Conservation (phyloP, 352 stramenopile species). For the Phytopythium kandeliae region DNA sequence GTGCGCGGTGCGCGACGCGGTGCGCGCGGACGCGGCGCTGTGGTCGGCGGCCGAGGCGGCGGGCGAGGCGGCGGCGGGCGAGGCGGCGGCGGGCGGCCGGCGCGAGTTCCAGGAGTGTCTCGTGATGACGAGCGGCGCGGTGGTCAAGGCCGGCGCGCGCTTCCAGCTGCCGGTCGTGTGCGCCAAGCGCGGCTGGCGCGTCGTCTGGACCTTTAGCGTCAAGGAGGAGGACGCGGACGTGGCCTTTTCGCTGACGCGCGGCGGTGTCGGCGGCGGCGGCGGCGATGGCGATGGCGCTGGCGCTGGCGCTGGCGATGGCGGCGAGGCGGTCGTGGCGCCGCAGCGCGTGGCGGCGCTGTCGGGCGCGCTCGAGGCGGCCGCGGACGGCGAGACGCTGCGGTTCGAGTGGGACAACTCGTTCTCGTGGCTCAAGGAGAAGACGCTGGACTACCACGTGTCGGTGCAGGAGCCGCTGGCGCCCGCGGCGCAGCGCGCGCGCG, state of each 20-base stretch:
- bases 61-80: background rate
- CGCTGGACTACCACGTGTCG: conserved; percentile 78
- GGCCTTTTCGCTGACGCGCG: conserved; percentile 29
- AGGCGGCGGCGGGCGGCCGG: background rate
- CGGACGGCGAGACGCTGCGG: conserved; percentile 32
- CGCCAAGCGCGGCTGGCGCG: conserved; percentile 46
- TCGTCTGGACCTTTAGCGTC: conserved; percentile 77
- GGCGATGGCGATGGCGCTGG: no score
- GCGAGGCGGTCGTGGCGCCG: conserved; percentile 22
- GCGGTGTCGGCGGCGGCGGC: no score
- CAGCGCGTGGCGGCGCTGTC: conserved; percentile 52
- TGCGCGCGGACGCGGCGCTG: conserved; percentile 9
- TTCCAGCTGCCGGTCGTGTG: conserved; percentile 75
- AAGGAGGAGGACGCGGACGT: conserved; percentile 69
- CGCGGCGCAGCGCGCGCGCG: conserved; percentile 28
- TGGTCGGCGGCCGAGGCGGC: background rate
- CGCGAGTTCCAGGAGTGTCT: conserved; percentile 58
- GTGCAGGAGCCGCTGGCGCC: conserved; percentile 51
- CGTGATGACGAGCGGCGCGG: conserved; percentile 67
- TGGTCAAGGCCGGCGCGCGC: conserved; percentile 67
- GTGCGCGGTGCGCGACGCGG: conserved; percentile 44
- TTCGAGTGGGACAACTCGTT: conserved; percentile 85
- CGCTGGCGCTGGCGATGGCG: no score
- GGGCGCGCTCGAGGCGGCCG: conserved; percentile 36
- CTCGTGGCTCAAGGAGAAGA: conserved; percentile 84